Evolutionary conservation across 1,139 yeast species (phyloP).

Genomic region (Diutina catenulata): DNA sequence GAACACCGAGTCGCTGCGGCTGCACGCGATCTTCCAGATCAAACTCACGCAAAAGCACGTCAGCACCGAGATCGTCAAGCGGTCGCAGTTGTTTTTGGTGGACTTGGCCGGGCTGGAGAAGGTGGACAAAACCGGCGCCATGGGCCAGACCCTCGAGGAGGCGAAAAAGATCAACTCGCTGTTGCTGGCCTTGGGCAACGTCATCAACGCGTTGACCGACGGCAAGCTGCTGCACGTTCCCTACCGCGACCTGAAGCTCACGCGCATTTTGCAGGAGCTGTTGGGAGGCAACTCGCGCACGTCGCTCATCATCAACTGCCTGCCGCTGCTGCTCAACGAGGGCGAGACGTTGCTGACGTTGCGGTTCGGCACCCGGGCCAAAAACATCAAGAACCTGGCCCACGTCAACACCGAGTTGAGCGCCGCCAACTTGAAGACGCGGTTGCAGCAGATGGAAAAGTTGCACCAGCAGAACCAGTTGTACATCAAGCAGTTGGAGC

Average conservation of each 20-base stretch:
- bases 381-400: slow-evolving; percentile 55
- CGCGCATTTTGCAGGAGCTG: slow-evolving; percentile 74
- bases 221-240: slow-evolving; percentile 58
- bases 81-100: slow-evolving; percentile 63
- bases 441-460: slow-evolving; percentile 36
- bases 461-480: slow-evolving; percentile 31
- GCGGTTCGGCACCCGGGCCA: slow-evolving; percentile 74
- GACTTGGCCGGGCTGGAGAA: slow-evolving; percentile 89
- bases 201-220: slow-evolving; percentile 69
- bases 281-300: slow-evolving; percentile 85
- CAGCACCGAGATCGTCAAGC: slow-evolving; percentile 45
- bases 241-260: slow-evolving; percentile 77
- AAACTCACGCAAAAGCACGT: slow-evolving; percentile 48
- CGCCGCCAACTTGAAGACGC: slow-evolving; percentile 38
- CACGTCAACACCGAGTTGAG: slow-evolving; percentile 62
- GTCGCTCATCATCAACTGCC: slow-evolving; percentile 65
- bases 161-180: slow-evolving; percentile 78
- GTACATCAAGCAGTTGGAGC: slow-evolving; percentile 36
- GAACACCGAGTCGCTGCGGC: slow-evolving; percentile 70
- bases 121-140: slow-evolving; percentile 70
- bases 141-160: slow-evolving; percentile 65
- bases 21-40: slow-evolving; percentile 72
- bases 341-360: slow-evolving; percentile 67
- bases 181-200: slow-evolving; percentile 68
- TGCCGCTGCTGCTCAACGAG: slow-evolving; percentile 52